Percentiles rank a stretch among this genome's conserved stretches.
Evolutionary conservation across 441 rosid species (phyloP).

Genomic region (Croton laevigatus): DNA sequence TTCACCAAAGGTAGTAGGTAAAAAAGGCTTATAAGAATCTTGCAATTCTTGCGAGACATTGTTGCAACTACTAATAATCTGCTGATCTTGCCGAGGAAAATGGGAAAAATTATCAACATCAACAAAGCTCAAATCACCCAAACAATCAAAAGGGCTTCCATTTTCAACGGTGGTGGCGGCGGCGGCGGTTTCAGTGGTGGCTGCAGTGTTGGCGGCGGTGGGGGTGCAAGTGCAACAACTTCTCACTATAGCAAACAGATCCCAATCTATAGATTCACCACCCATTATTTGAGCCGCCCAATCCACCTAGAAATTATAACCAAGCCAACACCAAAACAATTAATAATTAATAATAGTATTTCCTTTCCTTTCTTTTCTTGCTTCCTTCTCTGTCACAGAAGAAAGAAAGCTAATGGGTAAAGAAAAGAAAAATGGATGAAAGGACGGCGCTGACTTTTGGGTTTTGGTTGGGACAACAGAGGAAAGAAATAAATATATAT

Average conservation of each 20-base stretch:
- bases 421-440: slow-evolving; percentile 29
- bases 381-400: background rate
- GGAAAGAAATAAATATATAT: too few relatives aligned
- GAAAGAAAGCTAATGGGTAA: slow-evolving; percentile 11
- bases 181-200: slow-evolving; percentile 9
- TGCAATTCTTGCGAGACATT: slow-evolving; percentile 44
- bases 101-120: slow-evolving; percentile 33
- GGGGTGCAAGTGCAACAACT: slow-evolving; percentile 33
- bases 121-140: slow-evolving; percentile 37
- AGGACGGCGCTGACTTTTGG: slow-evolving; percentile 81
- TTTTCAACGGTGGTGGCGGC: background rate
- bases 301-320: slow-evolving; percentile 19
- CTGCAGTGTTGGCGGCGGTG: background rate
- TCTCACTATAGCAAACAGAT: slow-evolving; percentile 65
- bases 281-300: slow-evolving; percentile 37
- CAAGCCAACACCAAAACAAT: too few relatives aligned
- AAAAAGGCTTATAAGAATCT: slow-evolving; percentile 56
- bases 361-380: background rate
- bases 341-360: too few relatives aligned
- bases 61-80: background rate
- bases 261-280: slow-evolving; percentile 40
- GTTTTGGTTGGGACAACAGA: background rate
- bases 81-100: slow-evolving; percentile 17
- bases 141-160: slow-evolving; percentile 33
- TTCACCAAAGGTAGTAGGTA: slow-evolving; percentile 22